A percentile compares a stretch with the other conserved stretches of the same genome.
Evolutionary conservation across 306 rosid genomes (phyloP).

Genomic region (Luffa acutangula): DNA sequence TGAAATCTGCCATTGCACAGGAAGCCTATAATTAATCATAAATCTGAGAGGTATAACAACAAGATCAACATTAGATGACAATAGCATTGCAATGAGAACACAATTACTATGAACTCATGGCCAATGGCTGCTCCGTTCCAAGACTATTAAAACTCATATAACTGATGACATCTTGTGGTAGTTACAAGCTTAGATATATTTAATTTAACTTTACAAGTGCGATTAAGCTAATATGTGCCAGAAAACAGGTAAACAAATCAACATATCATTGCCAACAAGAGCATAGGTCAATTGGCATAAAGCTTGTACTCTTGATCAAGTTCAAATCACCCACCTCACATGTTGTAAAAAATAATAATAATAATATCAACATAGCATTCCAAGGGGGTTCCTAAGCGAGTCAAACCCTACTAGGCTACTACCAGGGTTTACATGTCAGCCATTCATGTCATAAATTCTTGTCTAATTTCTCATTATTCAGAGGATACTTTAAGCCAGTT

Average conservation of each 20-base stretch:
- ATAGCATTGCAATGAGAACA: background rate
- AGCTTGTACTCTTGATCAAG: too few species aligned
- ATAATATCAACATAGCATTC: background rate
- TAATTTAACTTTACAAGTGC: background rate
- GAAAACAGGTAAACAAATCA: background rate
- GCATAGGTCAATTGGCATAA: too few species aligned
- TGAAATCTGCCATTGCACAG: constrained; percentile 49
- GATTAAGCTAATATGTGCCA: background rate
- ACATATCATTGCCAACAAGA: background rate
- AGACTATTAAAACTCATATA: background rate
- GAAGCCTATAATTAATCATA: constrained; percentile 12
- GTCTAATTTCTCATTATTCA: background rate
- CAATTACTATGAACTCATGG: background rate
- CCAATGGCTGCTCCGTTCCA: background rate
- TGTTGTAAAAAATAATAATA: too few species aligned
- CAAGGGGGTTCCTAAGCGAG: background rate
- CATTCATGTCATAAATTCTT: background rate
- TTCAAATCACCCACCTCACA: too few species aligned
- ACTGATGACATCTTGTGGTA: background rate
- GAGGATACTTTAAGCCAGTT: background rate
- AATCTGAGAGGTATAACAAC: background rate
- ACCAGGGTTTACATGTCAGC: background rate
- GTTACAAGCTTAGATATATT: background rate
- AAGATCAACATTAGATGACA: background rate
- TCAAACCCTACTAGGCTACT: background rate